phyloP scores from a whole-genome alignment of 192 early-diverging fungal species.

The Entomortierella lignicola region DNA sequence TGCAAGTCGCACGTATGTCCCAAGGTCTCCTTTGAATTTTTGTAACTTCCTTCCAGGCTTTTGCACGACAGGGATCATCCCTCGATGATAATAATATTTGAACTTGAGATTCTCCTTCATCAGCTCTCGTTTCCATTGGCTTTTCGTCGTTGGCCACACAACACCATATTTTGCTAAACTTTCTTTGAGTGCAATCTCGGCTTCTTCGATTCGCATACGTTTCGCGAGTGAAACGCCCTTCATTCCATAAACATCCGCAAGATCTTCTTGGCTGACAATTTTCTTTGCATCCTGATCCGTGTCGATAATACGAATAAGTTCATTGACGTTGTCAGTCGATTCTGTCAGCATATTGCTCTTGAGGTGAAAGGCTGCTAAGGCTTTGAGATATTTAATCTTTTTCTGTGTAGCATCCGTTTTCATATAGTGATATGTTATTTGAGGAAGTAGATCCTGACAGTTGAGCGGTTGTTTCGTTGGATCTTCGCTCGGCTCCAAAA shows the following conservation, averaged over 20 bases:
- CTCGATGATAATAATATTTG: slow-evolving; percentile 17
- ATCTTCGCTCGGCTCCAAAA: slow-evolving; percentile 30
- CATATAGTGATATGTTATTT: slow-evolving; percentile 58
- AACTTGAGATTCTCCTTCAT: slow-evolving; percentile 20
- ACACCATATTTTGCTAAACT: slow-evolving; percentile 31
- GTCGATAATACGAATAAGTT: slow-evolving; percentile 55
- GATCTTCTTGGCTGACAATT: slow-evolving; percentile 38
- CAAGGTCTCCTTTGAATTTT: slow-evolving; percentile 21
- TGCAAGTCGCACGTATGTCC: slow-evolving; percentile 9
- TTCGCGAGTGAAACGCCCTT: slow-evolving; percentile 57
- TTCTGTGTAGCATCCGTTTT: slow-evolving; percentile 54
- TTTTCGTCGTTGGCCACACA: slow-evolving; percentile 26
- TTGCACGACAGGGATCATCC: neutral
- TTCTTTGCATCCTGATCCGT: slow-evolving; percentile 30
- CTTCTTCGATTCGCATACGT: slow-evolving; percentile 56
- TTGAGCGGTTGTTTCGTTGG: slow-evolving; percentile 19
- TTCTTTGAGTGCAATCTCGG: slow-evolving; percentile 30
- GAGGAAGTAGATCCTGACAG: slow-evolving; percentile 52
- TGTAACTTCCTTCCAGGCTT: neutral
- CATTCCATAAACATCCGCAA: slow-evolving; percentile 57
- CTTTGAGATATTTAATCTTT: slow-evolving; percentile 60
- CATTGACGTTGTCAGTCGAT: slow-evolving; percentile 49
- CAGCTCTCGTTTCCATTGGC: slow-evolving; percentile 23
- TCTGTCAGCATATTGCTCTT: slow-evolving; percentile 58
- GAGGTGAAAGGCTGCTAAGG: slow-evolving; percentile 54